phyloP scores from a whole-genome alignment of 1,284 basidiomycete genomes.

The Marasmius tenuissimus region DNA sequence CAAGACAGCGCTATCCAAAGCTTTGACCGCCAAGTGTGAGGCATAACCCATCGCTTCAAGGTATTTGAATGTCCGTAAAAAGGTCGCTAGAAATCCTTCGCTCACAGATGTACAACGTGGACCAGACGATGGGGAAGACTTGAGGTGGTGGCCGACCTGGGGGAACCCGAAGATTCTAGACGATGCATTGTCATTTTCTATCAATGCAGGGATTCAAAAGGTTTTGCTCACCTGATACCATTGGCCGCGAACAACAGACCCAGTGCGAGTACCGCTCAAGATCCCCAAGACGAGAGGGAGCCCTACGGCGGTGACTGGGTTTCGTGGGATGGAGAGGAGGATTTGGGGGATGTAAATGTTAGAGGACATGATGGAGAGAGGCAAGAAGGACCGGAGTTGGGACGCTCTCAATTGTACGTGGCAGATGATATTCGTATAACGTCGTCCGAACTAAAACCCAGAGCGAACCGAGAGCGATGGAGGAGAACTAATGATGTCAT shows the following conservation, averaged over 20 bases:
- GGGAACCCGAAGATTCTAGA: slow-evolving; percentile 42
- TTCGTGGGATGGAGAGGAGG: slow-evolving; percentile 57
- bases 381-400: neutral
- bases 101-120: slow-evolving; percentile 46
- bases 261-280: slow-evolving; percentile 50
- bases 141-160: slow-evolving; percentile 48
- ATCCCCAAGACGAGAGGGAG: slow-evolving; percentile 61
- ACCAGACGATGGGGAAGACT: slow-evolving; percentile 65
- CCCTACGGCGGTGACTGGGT: slow-evolving; percentile 60
- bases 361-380: slow-evolving; percentile 23
- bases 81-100: neutral
- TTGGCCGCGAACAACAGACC: slow-evolving; percentile 43
- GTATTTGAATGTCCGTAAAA: neutral
- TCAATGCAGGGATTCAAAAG: neutral
- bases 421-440: too few relatives aligned
- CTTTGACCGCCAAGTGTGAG: slow-evolving; percentile 63
- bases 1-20: slow-evolving; percentile 48
- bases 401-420: neutral
- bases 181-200: neutral
- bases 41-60: slow-evolving; percentile 68
- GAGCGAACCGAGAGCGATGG: too few relatives aligned
- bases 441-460: too few relatives aligned
- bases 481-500: too few relatives aligned
- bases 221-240: slow-evolving; percentile 57
- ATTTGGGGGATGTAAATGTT: slow-evolving; percentile 40